Conservation (phyloP, 2,329 filamentous ascomycete species). For the Calycina herbarum region DNA sequence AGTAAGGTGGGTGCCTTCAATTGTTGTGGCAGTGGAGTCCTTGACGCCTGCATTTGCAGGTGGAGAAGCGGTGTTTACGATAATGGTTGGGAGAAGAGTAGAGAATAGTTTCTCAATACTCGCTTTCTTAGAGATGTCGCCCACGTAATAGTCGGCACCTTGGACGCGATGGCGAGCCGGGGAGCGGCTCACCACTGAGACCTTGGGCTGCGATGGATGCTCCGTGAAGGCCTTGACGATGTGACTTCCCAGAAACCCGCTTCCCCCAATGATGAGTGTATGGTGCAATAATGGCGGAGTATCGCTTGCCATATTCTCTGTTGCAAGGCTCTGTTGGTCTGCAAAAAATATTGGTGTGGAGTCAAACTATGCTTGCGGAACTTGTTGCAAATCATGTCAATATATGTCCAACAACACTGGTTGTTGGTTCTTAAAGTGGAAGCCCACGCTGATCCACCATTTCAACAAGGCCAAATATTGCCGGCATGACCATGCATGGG, state of each 20-base stretch:
- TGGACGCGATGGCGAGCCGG: constrained; percentile 1
- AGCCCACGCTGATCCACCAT: too few relatives aligned
- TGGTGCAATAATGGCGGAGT: not conserved
- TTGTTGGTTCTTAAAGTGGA: too few relatives aligned
- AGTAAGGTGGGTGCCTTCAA: not conserved
- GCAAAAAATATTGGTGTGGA: not conserved
- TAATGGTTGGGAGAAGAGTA: constrained; percentile 12
- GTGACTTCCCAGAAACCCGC: constrained; percentile 16
- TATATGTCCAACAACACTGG: too few relatives aligned
- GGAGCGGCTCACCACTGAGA: constrained; percentile 11
- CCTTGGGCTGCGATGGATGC: not conserved
- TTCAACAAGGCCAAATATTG: too few relatives aligned
- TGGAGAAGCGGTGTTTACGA: constrained; percentile 18
- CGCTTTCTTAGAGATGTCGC: constrained; percentile 8
- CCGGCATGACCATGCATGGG: too few relatives aligned
- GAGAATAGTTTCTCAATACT: too few relatives aligned
- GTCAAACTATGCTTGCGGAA: too few relatives aligned
- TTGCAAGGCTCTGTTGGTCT: too few relatives aligned
- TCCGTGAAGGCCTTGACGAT: constrained; percentile 14
- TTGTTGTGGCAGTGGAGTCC: constrained; percentile 6
- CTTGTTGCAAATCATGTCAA: too few relatives aligned
- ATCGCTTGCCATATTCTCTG: not conserved
- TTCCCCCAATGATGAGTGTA: constrained; percentile 13
- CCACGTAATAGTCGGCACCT: constrained; percentile 6
- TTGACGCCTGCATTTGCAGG: constrained; percentile 6